Base-by-base conservation (phyloP, 2,329 filamentous ascomycete species). In the Parastagonospora nodorum region DNA sequence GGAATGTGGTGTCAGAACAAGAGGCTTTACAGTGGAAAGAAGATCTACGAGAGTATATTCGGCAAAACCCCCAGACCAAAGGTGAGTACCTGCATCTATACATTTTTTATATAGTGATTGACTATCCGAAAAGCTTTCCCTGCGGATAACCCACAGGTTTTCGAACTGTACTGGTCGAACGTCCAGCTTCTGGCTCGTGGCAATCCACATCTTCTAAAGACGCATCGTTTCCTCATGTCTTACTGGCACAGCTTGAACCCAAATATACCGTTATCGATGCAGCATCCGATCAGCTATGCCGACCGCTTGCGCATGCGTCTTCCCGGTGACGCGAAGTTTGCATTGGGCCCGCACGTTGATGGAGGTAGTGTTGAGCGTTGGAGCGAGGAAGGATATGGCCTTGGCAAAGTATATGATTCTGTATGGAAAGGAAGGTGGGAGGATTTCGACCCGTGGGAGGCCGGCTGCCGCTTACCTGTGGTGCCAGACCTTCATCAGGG, bases 401-500 rank as follows among this genome's bases (percentile, higher is more conserved):
- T 73, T 61, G 73, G 86, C 10, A 77, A 80, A 2, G 88, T 92
- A 2, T 97, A 96, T 72, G 82, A 88, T 51, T 75, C 80, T 15
- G 82, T 97, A 8, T 88, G 91, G 48, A 74, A 82, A 15, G 93
- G 92, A 0, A 73, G 79, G 1, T 96, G 92, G 91, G 90, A 95
- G 57, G 72, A 81, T 2, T 92, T 90, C 66, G 89, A 97, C 64
- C 84, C 91, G 0, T 97, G 88, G 84, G 90, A 96, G 63, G 86
- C 86, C 0, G 85, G 83, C 56, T 82, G 83, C 6, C 83, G 92
- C 4, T 79, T 93, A 0, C 74, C 77, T 0, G 90, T 88, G 2
- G 82, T 85, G 2, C 86, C 84, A 53, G 88, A 96, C 71, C 75
- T 92, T 30, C 94, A 97, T 69, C 81, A 90, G 43, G 90, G 92